A percentile compares a stretch with the other conserved stretches of the same genome.
phyloP scores from a whole-genome alignment of 208 protist species.

The Crithidia bombi region DNA sequence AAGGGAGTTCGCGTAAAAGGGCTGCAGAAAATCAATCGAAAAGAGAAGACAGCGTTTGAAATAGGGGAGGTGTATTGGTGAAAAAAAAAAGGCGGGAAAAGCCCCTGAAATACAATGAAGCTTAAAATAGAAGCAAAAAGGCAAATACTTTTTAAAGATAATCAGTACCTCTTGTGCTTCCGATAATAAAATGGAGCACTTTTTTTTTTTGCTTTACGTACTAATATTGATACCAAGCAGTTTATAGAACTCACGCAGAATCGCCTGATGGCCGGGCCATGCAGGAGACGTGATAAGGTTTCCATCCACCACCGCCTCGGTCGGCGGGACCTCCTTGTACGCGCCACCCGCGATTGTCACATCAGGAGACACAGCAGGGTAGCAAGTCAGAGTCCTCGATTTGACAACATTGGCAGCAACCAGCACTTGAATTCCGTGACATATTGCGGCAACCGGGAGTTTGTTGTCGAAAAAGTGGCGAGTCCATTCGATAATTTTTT shows the following conservation, averaged over 20 bases:
- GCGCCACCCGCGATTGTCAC: constrained; percentile 27
- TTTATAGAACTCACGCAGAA: constrained; percentile 34
- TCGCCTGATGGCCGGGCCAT: constrained; percentile 36
- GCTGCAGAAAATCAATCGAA: no score
- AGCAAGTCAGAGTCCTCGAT: constrained; percentile 39
- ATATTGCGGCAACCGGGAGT: constrained; percentile 39
- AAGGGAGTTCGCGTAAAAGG: no score
- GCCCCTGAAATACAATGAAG: not conserved
- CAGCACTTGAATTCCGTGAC: constrained; percentile 43
- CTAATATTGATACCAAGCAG: constrained; percentile 36
- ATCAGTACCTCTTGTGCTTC: not conserved
- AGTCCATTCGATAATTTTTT: constrained; percentile 34
- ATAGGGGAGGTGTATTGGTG: not conserved
- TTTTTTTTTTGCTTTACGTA: constrained; percentile 10
- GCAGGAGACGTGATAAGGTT: constrained; percentile 42
- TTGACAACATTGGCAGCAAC: constrained; percentile 33
- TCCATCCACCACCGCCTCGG: constrained; percentile 40
- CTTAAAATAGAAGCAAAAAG: constrained; percentile 1
- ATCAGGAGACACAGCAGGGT: constrained; percentile 38
- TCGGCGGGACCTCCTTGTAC: constrained; percentile 42
- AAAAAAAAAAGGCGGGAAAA: constrained; percentile 1
- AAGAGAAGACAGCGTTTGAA: not conserved
- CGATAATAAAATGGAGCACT: not conserved
- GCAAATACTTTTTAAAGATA: not conserved
- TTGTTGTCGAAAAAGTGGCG: constrained; percentile 49